Evolutionary conservation across 2,329 filamentous ascomycete species (phyloP), one percentile per base, ranked within the genome.

Genomic region (Thielaviopsis euricoi): DNA sequence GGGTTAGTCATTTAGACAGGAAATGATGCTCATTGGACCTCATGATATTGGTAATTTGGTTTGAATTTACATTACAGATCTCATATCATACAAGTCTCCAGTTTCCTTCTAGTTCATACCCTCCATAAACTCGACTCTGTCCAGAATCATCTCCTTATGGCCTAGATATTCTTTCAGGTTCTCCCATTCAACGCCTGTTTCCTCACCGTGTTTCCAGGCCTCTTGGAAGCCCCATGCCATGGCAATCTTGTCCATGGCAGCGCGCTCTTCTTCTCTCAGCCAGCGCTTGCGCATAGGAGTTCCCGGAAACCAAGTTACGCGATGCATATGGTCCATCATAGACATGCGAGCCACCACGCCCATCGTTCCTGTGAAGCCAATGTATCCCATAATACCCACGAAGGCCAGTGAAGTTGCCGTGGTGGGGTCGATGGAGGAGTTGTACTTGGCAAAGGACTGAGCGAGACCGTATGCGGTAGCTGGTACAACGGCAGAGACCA

Each of bases 151-250:
- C 26, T 87, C 86, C 66, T 86, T 84, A 66, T 86, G 77, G 43
- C 87, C 81, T 64, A 89, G 82, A 71, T 89, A 93, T 71, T 96
- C 87, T 63, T 84, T 81, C 62, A 98, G 74, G 33, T 79, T 80
- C 64, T 94, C 85, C 88, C 93, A 98, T 62, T 96, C 91, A 56
- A 82, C 78, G 0, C 93, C 91, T 63, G 89, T 86, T 71, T 98
- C 93, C 67, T 96, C 89, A 1, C 93, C 93, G 66, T 87, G 80
- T 67, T 84, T 82, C 73, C 80, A 83, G 26, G 75, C 71, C 67
- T 95, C 87, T 65, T 85, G 85, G 71, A 96, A 98, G 0, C 93
- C 93, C 88, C 93, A 98, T 0, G 88, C 85, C 63, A 84, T 81
- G 0, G 90, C 89, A 59, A 98, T 81, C 66, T 80, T 83, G 72